Conservation (phyloP, 257 asterid species). For the Penstemon eatonii region DNA sequence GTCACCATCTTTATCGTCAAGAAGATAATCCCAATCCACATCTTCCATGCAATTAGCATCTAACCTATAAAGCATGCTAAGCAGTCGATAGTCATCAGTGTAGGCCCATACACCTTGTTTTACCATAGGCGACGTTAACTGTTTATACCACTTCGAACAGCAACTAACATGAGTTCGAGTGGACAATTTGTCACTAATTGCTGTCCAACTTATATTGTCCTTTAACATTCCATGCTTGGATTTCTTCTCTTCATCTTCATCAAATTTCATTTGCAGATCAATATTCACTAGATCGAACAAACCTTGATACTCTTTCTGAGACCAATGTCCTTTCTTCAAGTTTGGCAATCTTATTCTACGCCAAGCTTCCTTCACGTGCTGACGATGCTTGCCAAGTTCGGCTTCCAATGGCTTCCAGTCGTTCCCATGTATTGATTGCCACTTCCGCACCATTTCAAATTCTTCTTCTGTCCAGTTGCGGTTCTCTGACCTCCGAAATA, state of each 20-base stretch:
- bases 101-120: constrained; percentile 47
- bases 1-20: constrained; percentile 46
- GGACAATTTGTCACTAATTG: constrained; percentile 45
- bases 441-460: constrained; percentile 29
- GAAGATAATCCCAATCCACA: constrained; percentile 61
- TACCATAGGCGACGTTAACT: constrained; percentile 51
- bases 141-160: constrained; percentile 46
- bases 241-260: constrained; percentile 35
- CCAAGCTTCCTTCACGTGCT: constrained; percentile 52
- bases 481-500: constrained; percentile 41
- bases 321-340: constrained; percentile 46
- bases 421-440: constrained; percentile 42
- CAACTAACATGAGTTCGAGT: constrained; percentile 38
- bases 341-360: constrained; percentile 41
- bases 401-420: constrained; percentile 50
- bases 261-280: constrained; percentile 40
- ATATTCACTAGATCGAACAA: constrained; percentile 48
- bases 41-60: constrained; percentile 59
- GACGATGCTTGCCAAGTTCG: constrained; percentile 45
- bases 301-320: constrained; percentile 50
- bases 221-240: constrained; percentile 56
- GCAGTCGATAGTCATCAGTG: constrained; percentile 48
- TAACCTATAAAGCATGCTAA: constrained; percentile 35
- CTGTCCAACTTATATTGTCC: constrained; percentile 51
- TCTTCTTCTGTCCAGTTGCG: constrained; percentile 57